Base-by-base conservation (phyloP, 352 stramenopile species). In the Globisporangium sylvaticum region DNA sequence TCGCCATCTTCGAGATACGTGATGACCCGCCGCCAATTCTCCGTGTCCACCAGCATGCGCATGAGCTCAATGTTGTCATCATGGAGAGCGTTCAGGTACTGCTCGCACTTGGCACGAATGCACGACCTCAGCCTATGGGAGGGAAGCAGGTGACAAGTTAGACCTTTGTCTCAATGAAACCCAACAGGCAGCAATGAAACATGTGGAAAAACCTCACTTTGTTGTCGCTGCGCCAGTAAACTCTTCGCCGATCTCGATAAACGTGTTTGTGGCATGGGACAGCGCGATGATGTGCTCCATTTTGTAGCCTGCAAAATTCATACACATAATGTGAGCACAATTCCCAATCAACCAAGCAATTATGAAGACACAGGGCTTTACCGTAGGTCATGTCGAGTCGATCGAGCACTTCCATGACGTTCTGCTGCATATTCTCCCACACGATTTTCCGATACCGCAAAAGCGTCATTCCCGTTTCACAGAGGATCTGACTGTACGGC, bases 221-320 rank as follows among this genome's bases (percentile, higher is more conserved):
- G 77, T 85, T 8, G 80, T 89, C 44, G 83, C 67, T 31, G 73
- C 79, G 15, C 84, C 85, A 4, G 81, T 89, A 62, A 97, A 97
- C 52, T 97, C 89, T 58, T 96, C 84, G 1, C 90, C 91, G 24
- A 97, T 81, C 57, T 92, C 80, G 42, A 90, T 83, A 60, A 97
- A 90, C 32, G 75, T 81, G 34, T 78, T 81, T 5, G 89, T 94
- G 3, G 81, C 78, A 55, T 91, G 81, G 44, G 89, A 87, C 50
- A 97, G 73, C 7, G 75, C 78, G 53, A 96, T 91, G 20, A 97
- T 84, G 48, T 97, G 88, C 64, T 97, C 90, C 67, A 96, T 82
- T 62, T 97, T 94, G 71, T 94, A 87, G 6, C 81, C 84, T 95
- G 65, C 9, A 62, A 2, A 65, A 31, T 24, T 1, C 27, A 58